These are phyloP conservation scores for Pseudevernia furfuracea DNA, from an alignment of 495 filamentous ascomycete genomes.

Conservation along the genomic window DNA sequence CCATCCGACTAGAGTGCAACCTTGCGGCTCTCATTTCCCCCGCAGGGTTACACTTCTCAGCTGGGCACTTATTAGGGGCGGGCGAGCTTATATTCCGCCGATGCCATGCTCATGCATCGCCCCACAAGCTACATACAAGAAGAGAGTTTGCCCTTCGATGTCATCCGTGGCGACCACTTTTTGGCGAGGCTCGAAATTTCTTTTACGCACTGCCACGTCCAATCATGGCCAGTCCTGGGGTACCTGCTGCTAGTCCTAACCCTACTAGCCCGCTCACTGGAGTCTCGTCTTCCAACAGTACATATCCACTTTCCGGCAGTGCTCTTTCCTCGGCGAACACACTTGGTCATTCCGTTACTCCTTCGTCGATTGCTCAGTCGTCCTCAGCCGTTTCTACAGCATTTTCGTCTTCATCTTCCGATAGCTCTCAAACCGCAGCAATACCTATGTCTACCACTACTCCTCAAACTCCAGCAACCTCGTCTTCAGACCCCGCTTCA, in stretches of 20 bases:
- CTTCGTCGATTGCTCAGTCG: background rate
- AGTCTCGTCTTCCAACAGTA: no score
- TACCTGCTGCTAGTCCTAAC: no score
- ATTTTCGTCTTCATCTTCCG: background rate
- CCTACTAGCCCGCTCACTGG: no score
- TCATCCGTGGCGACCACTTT: background rate
- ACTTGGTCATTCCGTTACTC: background rate
- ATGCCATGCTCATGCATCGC: background rate
- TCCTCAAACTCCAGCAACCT: background rate
- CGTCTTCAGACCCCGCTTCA: background rate
- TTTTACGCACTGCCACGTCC: background rate
- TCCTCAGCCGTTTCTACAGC: background rate
- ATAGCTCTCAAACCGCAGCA: background rate
- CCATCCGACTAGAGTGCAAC: background rate
- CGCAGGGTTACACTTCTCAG: no score
- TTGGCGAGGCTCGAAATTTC: background rate
- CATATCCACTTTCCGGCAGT: no score
- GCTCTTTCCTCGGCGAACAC: no score
- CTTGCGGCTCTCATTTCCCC: background rate
- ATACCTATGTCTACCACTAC: background rate
- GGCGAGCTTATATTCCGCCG: no score
- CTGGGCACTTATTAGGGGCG: background rate
- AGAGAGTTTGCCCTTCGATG: background rate
- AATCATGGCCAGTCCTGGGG: background rate
- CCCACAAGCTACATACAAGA: background rate